These are phyloP conservation scores for Neurospora sp. DNA, from an alignment of 2,329 filamentous ascomycete genomes.

Conservation along the genomic window DNA sequence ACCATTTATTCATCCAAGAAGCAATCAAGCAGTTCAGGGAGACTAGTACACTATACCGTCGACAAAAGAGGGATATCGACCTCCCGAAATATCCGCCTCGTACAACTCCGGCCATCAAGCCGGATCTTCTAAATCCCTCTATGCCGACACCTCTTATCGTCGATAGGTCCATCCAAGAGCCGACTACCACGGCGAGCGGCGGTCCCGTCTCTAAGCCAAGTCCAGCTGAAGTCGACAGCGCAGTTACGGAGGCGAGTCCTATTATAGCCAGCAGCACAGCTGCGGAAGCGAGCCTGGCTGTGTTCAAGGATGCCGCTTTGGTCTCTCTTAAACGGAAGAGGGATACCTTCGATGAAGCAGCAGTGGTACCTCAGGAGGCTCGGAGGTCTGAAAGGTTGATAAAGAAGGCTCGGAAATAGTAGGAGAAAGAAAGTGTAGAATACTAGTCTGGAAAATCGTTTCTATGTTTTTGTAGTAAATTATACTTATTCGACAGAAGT, in stretches of 20 bases:
- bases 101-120: background rate
- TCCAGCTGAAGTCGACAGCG: background rate
- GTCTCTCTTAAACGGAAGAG: too few relatives aligned
- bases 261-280: too few relatives aligned
- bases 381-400: too few relatives aligned
- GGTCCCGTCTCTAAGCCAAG: background rate
- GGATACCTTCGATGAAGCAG: too few relatives aligned
- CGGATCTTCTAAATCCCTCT: background rate
- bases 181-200: background rate
- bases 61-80: background rate
- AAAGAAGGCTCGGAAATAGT: too few relatives aligned
- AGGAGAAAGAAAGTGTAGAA: too few relatives aligned
- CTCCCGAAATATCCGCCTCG: background rate
- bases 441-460: too few relatives aligned
- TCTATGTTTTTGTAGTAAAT: too few relatives aligned
- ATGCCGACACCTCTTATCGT: background rate
- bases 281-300: too few relatives aligned
- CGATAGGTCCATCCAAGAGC: background rate
- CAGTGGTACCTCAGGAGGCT: too few relatives aligned
- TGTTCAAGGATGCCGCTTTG: too few relatives aligned
- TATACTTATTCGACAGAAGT: background rate
- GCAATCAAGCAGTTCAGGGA: conserved; percentile 47
- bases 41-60: conserved; percentile 38
- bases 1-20: conserved; percentile 37
- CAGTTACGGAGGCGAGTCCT: background rate